Conservation (phyloP, 371 early-diverging fungal genomes). For the Zychaea mexicana region DNA sequence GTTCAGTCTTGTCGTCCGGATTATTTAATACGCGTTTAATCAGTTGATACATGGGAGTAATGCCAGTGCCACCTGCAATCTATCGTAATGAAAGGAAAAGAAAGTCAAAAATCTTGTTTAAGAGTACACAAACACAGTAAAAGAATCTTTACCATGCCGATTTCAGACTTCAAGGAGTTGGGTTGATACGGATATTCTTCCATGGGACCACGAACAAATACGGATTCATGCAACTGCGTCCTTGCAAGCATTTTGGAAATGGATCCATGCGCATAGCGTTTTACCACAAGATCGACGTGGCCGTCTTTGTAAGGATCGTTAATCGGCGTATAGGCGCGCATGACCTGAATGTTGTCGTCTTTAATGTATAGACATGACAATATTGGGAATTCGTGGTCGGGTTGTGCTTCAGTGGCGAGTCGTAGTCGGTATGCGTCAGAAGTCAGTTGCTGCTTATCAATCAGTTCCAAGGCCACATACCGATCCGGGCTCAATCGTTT, state of each 20-base stretch:
- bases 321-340: constrained; percentile 68
- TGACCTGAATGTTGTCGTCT: constrained; percentile 70
- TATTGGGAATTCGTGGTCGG: constrained; percentile 28
- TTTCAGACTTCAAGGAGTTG: constrained; percentile 40
- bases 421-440: constrained; percentile 39
- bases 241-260: constrained; percentile 52
- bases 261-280: constrained; percentile 59
- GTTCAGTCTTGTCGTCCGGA: constrained; percentile 76
- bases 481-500: constrained; percentile 24
- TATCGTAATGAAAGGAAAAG: too few species aligned
- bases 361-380: constrained; percentile 63
- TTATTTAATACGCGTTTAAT: constrained; percentile 78
- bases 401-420: constrained; percentile 21
- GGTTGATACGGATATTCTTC: constrained; percentile 44
- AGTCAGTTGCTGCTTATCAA: constrained; percentile 28
- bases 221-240: constrained; percentile 37
- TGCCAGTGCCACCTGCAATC: constrained; percentile 94
- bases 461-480: constrained; percentile 29
- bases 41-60: constrained; percentile 94
- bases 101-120: too few species aligned
- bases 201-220: constrained; percentile 68
- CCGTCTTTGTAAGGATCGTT: constrained; percentile 49
- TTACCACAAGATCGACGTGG: constrained; percentile 63
- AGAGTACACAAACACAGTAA: too few species aligned
- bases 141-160: constrained; percentile 71